A percentile compares a stretch with the other conserved stretches of the same genome.
Conservation (phyloP, 139 green algal species). For the Coccomyxa sp. region DNA sequence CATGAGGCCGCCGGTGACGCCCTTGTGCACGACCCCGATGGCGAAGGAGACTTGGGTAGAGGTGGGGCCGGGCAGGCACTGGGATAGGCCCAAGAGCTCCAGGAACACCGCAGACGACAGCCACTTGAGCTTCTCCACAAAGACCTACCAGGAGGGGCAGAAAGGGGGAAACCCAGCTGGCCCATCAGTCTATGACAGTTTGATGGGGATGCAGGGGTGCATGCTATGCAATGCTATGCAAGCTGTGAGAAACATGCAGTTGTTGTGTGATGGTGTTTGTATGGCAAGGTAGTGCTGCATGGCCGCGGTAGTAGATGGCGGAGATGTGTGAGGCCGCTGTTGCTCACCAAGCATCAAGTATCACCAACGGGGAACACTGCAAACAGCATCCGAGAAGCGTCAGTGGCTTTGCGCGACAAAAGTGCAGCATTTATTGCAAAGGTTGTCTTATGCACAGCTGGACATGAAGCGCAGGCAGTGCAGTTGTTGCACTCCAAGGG, state of each 20-base stretch:
- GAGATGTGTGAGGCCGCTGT: no score
- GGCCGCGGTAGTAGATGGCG: no score
- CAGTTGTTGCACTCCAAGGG: not conserved
- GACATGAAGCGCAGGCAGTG: not conserved
- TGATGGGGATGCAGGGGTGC: no score
- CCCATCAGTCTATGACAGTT: not conserved
- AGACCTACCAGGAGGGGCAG: constrained; percentile 30
- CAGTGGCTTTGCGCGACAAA: not conserved
- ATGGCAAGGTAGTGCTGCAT: no score
- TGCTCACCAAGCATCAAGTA: no score
- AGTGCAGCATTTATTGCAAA: not conserved
- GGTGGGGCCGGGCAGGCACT: constrained; percentile 87
- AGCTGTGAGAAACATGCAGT: no score
- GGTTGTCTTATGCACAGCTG: not conserved
- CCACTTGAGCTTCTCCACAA: constrained; percentile 78
- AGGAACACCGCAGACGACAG: constrained; percentile 69
- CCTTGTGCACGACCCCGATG: constrained; percentile 77
- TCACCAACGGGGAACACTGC: no score
- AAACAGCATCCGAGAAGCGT: no score
- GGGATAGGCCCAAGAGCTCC: constrained; percentile 85
- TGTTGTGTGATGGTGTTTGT: no score
- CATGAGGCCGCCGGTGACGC: constrained; percentile 64
- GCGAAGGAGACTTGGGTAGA: constrained; percentile 83
- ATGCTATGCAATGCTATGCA: no score
- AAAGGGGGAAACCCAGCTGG: not conserved